Evolutionary conservation across 768 basidiomycete species (phyloP), one percentile per base, ranked within the genome.

Genomic region (Phylloporus scabripes): DNA sequence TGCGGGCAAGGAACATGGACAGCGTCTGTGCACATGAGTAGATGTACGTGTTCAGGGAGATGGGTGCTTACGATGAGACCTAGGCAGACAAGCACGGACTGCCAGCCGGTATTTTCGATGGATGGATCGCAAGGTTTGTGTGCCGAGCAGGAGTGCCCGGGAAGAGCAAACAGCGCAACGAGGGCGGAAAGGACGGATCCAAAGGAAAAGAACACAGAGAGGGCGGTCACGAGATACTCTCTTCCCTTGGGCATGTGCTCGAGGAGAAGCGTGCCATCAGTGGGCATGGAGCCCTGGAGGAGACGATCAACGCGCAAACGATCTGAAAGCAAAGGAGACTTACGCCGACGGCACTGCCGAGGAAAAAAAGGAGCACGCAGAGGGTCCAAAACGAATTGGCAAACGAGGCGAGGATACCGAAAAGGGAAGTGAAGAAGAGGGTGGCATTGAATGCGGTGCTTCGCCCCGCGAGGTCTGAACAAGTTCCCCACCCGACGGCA

Each of bases 151-250:
- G 88, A 88, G 56, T 79, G 76, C 14, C 74, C 70, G 1, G 96
- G 96, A 31, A 99, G 78, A 45, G 93, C 75, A 42, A 85, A 46
- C 29, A 94, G 77, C 32, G 83, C 91, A 31, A 94, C 80, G 9
- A 92, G 62, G 0, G 93, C 91, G 1, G 92, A 74, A 5, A 96
- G 65, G 37, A 98, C 90, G 0, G 94, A 84, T 40, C 95, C 95
- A 33, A 96, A 69, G 6, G 92, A 93, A 74, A 97, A 97, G 73
- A 97, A 98, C n/a, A 93, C 80, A 4, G 92, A 92, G 20, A 96
- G 78, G 0, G 85, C 87, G 0, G 92, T 95, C 46, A 97, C 84
- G 26, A 98, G 79, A 63, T 95, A 92, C 59, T 92, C 83, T 55
- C 93, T 92, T n/a, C 80, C 80, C 55, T 85, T 82, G 2, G 95